Conservation (phyloP, 352 stramenopile genomes). For the Hyphochytrium catenoides region DNA sequence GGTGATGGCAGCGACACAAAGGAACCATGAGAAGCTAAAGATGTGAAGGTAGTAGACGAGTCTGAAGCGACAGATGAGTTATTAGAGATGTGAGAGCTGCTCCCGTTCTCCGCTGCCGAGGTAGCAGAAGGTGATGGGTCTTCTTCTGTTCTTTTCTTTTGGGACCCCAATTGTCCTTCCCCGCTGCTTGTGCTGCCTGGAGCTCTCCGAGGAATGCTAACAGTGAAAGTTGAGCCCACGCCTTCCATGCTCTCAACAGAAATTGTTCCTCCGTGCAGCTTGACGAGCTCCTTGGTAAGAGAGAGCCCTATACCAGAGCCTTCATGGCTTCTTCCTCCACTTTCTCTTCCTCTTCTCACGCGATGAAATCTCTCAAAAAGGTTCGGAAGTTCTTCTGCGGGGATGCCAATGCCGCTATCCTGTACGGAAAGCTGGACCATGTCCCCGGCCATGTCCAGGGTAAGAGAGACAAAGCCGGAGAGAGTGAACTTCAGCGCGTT, state of each 20-base stretch:
- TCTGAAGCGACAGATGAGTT: no score
- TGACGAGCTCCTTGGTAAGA: constrained; percentile 39
- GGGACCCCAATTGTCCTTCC: no score
- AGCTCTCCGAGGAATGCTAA: no score
- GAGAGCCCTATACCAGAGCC: constrained; percentile 30
- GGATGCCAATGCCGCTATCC: constrained; percentile 44
- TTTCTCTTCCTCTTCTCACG: constrained; percentile 54
- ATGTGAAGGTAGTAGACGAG: no score
- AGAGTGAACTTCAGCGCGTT: constrained; percentile 56
- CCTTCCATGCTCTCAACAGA: constrained; percentile 33
- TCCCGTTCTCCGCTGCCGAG: no score
- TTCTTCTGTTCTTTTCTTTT: no score
- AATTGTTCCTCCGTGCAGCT: constrained; percentile 38
- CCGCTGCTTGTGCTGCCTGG: no score
- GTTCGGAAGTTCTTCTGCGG: constrained; percentile 41
- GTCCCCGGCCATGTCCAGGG: constrained; percentile 24
- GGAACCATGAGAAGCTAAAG: no score
- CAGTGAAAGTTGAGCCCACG: constrained; percentile 43
- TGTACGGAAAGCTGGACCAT: constrained; percentile 22
- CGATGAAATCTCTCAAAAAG: constrained; percentile 47
- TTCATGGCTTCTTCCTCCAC: constrained; percentile 42
- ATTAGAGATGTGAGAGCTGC: no score
- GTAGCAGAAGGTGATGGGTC: no score
- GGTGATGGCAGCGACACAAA: no score
- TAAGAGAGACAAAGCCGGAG: constrained; percentile 34